Base-by-base conservation (phyloP, 345 rosid species). In the Camelina neglecta region DNA sequence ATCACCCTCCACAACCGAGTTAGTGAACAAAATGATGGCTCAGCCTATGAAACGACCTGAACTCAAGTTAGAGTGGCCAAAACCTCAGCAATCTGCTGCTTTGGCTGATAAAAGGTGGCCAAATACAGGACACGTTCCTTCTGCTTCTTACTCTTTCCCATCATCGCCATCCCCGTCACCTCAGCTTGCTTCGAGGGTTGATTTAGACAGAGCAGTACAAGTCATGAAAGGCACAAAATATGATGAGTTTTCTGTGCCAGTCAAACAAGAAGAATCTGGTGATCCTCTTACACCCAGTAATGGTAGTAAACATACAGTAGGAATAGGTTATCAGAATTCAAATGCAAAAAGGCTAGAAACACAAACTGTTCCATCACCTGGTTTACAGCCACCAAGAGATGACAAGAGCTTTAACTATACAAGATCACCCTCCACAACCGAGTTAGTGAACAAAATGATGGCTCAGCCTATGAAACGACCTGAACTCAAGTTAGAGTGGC, bases 391-490 rank as follows among this genome's bases (percentile, higher is more conserved):
- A 65, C 81, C 83, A 81, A 85, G 87, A 73, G 93, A 90, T 54
- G 93, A 88, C 31, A 86, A 76, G 72, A 89, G 79, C 73, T 84
- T 86, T 63, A 88, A 90, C 79, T 87, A 86, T 75, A 74, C 87
- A 8, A 92, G 81, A 78, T 58, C 83, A 29, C 42, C 80, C 59
- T 82, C 80, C 58, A 47, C 76, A 10, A 62, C 39, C 7, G 82
- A 86, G 67, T 36, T 83, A 5, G 75, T 47, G 71, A 72, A 51
- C 55, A 87, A 84, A 83, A 83, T 72, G 72, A 83, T 72, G 75
- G 54, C 65, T 61, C 92, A 82, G 80, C 80, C 86, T 26, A 65
- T 85, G 84, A 89, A 85, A 80, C 86, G 81, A 86, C 71, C 76
- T 39, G 87, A 85, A 15, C 82, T 79, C 1, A 88, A 84, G 83